Evolutionary conservation across 2,329 filamentous ascomycete species (phyloP).

Genomic region (Clonostachys byssicola): DNA sequence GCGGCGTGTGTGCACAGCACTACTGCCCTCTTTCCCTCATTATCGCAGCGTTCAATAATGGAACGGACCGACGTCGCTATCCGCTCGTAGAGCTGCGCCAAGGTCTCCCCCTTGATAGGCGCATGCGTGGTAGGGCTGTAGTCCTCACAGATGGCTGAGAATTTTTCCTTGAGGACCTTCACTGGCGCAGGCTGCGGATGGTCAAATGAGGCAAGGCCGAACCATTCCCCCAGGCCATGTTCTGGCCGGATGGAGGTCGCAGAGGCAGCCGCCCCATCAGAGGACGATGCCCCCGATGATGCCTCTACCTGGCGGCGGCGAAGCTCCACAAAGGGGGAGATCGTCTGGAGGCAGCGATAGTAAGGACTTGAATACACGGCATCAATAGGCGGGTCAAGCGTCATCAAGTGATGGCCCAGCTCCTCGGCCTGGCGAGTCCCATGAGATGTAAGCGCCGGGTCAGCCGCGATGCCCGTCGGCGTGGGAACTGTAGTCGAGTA

Average conservation of each 20-base stretch:
- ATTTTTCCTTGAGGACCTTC: constrained; percentile 58
- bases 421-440: constrained; percentile 81
- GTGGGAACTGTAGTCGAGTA: constrained; percentile 72
- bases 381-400: constrained; percentile 63
- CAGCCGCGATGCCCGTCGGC: constrained; percentile 83
- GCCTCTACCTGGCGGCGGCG: constrained; percentile 13
- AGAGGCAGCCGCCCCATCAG: constrained; percentile 3
- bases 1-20: constrained; percentile 89
- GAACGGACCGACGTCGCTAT: constrained; percentile 65
- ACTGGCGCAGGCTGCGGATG: constrained; percentile 75
- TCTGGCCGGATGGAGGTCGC: constrained; percentile 44
- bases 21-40: constrained; percentile 63
- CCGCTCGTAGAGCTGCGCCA: constrained; percentile 75
- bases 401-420: constrained; percentile 62
- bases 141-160: constrained; percentile 54
- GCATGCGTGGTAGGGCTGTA: constrained; percentile 66
- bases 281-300: constrained; percentile 3
- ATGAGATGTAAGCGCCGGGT: constrained; percentile 82
- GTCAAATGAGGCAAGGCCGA: constrained; percentile 78
- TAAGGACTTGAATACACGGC: constrained; percentile 81
- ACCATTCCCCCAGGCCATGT: constrained; percentile 76
- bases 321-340: constrained; percentile 62
- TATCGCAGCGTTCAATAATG: constrained; percentile 71
- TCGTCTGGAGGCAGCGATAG: constrained; percentile 83
- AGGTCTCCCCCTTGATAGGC: constrained; percentile 66